Percentiles rank a stretch among this genome's conserved stretches.
Evolutionary conservation across 2,329 filamentous ascomycete genomes (phyloP).

Genomic region (Penicillium sp.): DNA sequence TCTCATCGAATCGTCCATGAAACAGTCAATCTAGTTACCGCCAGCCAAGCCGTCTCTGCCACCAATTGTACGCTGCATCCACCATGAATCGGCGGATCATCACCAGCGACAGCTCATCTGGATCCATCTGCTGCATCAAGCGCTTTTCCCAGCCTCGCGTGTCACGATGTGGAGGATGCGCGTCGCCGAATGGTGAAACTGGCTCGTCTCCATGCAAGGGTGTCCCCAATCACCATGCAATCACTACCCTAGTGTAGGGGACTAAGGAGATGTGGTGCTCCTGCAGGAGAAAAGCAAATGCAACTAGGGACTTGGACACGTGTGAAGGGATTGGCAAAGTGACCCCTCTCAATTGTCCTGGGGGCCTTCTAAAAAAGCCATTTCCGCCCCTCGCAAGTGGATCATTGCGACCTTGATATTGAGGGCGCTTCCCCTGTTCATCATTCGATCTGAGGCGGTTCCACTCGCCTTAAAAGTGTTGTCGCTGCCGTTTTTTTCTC

Average conservation of each 20-base stretch:
- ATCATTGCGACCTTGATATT: conserved; percentile 18
- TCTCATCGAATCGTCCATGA: too few species aligned
- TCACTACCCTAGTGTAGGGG: background rate
- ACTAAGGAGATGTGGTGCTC: conserved; percentile 1
- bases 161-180: conserved; percentile 13
- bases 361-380: conserved; percentile 14
- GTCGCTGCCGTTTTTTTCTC: too few species aligned
- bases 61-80: too few species aligned
- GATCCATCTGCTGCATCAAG: conserved; percentile 32
- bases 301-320: conserved; percentile 15
- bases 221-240: background rate
- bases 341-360: too few species aligned
- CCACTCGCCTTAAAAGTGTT: conserved; percentile 14
- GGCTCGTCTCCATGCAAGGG: conserved; percentile 13
- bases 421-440: conserved; percentile 19
- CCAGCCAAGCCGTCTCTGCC: too few species aligned
- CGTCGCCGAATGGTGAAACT: conserved; percentile 14
- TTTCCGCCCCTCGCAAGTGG: conserved; percentile 8
- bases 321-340: conserved; percentile 17
- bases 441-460: conserved; percentile 13
- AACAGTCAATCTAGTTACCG: conserved; percentile 20
- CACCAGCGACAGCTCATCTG: conserved; percentile 25
- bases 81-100: too few species aligned
- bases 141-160: conserved; percentile 11
- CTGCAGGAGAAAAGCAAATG: conserved; percentile 6